A percentile compares a stretch with the other conserved stretches of the same genome.
phyloP scores from a whole-genome alignment of 257 asterid species.

The Solanum chiquidenum region DNA sequence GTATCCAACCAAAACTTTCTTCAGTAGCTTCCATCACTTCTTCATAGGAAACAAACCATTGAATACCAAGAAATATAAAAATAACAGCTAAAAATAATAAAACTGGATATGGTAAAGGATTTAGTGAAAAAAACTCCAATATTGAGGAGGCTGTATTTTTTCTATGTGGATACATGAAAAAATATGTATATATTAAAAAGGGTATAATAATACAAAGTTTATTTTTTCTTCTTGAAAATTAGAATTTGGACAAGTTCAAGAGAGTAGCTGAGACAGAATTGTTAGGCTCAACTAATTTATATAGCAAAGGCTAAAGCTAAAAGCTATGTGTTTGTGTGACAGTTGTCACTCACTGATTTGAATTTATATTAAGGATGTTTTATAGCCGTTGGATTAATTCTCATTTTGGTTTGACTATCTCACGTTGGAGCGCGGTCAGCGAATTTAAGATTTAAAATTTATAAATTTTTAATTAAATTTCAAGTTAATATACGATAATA shows the following conservation, averaged over 20 bases:
- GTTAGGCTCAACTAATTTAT: neutral
- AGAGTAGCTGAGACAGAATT: neutral
- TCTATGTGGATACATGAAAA: slow-evolving; percentile 18
- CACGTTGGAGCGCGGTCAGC: too few species aligned
- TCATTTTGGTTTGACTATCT: neutral
- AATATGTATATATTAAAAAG: too few species aligned
- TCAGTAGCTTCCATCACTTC: slow-evolving; percentile 59
- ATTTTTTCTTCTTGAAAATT: neutral
- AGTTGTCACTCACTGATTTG: neutral
- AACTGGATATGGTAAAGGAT: slow-evolving; percentile 75
- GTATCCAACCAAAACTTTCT: slow-evolving; percentile 69
- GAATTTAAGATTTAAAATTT: neutral
- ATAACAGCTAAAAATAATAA: slow-evolving; percentile 51
- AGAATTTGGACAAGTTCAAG: neutral
- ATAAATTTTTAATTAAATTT: neutral
- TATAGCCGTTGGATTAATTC: neutral
- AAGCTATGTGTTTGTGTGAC: neutral
- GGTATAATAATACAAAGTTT: neutral
- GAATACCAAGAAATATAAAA: slow-evolving; percentile 61
- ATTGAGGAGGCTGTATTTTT: slow-evolving; percentile 41
- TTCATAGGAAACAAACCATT: slow-evolving; percentile 74
- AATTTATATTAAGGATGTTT: neutral
- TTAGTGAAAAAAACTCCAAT: slow-evolving; percentile 35
- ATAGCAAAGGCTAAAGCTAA: neutral
- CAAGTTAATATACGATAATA: neutral